phyloP scores from a whole-genome alignment of 768 basidiomycete genomes.

The Amanita thiersii region DNA sequence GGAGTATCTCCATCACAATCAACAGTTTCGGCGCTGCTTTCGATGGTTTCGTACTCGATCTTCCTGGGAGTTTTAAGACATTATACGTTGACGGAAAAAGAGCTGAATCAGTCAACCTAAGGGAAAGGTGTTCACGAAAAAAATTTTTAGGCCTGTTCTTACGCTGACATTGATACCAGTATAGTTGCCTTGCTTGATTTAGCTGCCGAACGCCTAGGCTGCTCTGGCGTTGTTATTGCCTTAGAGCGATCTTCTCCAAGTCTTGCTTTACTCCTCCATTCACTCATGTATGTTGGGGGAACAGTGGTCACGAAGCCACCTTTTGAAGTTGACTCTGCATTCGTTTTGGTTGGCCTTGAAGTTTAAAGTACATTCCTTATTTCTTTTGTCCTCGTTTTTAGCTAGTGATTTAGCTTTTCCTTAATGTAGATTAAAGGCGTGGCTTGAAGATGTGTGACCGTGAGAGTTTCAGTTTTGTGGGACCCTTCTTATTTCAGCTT shows the following conservation, averaged over 20 bases:
- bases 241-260: conserved; percentile 66
- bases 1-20: conserved; percentile 65
- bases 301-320: conserved; percentile 76
- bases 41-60: conserved; percentile 70
- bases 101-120: conserved; percentile 67
- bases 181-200: conserved; percentile 84
- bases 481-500: too few relatives aligned
- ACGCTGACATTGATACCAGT: conserved; percentile 25
- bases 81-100: conserved; percentile 83
- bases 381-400: neutral
- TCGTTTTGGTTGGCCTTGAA: conserved; percentile 81
- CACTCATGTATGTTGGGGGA: conserved; percentile 90
- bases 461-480: conserved; percentile 3
- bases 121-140: conserved; percentile 60
- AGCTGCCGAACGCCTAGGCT: conserved; percentile 76
- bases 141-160: conserved; percentile 7
- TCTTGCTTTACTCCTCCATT: conserved; percentile 72
- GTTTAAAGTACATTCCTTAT: conserved; percentile 33
- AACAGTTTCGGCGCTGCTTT: conserved; percentile 63
- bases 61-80: conserved; percentile 64
- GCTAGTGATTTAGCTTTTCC: neutral
- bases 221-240: conserved; percentile 71
- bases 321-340: conserved; percentile 67
- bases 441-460: conserved; percentile 1
- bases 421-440: conserved; percentile 7